Evolutionary conservation across 306 rosid genomes (phyloP).

Genomic region (Cicer bijugum): DNA sequence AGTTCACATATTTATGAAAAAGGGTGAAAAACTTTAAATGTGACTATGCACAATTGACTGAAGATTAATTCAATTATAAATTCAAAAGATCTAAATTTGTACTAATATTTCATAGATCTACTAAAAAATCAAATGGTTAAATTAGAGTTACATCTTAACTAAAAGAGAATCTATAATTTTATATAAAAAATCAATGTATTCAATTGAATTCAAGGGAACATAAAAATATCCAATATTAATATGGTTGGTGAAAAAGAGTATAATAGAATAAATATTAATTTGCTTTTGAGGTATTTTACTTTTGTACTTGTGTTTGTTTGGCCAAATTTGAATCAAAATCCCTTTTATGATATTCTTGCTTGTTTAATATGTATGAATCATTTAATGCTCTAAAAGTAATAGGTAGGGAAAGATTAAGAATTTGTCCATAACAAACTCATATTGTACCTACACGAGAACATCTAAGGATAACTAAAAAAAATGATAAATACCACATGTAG

Average conservation of each 20-base stretch:
- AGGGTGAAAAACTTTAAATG: no score
- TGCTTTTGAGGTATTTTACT: slow-evolving; percentile 39
- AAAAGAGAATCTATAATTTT: slow-evolving; percentile 5
- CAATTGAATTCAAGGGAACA: slow-evolving; percentile 33
- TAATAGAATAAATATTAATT: slow-evolving; percentile 32
- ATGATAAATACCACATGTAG: no score
- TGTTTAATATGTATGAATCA: slow-evolving; percentile 40
- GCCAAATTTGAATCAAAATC: slow-evolving; percentile 49
- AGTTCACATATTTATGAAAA: no score
- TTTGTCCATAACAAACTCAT: no score
- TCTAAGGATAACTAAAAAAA: slow-evolving; percentile 33
- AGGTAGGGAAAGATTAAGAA: no score
- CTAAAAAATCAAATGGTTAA: no score
- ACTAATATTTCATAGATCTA: no score
- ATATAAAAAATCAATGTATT: slow-evolving; percentile 28
- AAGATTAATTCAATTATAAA: no score
- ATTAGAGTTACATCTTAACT: not conserved
- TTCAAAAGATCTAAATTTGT: no score
- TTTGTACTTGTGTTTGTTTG: slow-evolving; percentile 46
- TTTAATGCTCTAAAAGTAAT: no score
- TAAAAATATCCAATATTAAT: slow-evolving; percentile 31
- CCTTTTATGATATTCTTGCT: slow-evolving; percentile 36
- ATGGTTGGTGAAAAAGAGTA: slow-evolving; percentile 39
- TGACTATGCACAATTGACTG: no score
- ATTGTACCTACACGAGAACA: slow-evolving; percentile 14